Evolutionary conservation across 257 asterid genomes (phyloP).

Genomic region (Nicotiana attenuata): DNA sequence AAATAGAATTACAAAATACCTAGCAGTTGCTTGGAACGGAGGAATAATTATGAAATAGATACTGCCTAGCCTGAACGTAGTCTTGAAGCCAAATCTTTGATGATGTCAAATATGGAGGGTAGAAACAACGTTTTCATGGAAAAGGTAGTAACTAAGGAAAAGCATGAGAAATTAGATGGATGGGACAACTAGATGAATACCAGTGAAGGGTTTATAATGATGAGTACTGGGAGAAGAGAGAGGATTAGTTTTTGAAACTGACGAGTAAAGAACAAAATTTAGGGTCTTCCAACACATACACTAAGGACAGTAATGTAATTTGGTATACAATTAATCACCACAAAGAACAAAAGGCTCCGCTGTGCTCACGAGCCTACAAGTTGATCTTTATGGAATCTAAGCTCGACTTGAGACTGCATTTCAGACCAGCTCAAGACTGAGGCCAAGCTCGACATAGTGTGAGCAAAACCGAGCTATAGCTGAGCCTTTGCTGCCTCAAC

Average conservation of each 20-base stretch:
- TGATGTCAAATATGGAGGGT: neutral
- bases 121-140: neutral
- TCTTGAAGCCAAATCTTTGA: neutral
- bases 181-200: neutral
- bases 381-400: neutral
- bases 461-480: slow-evolving; percentile 17
- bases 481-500: neutral
- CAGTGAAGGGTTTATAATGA: neutral
- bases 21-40: neutral
- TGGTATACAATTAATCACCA: neutral
- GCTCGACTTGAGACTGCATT: neutral
- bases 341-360: neutral
- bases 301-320: neutral
- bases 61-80: neutral
- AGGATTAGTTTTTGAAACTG: neutral
- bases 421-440: neutral
- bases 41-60: neutral
- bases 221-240: slow-evolving; percentile 3
- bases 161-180: neutral
- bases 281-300: neutral
- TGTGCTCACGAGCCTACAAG: neutral
- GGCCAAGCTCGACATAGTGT: neutral
- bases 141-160: neutral
- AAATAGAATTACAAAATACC: neutral
- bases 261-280: neutral